Percentiles rank a stretch among this genome's conserved stretches.
phyloP scores from a whole-genome alignment of 305 asterid genomes.

The Fraxinus greggii region DNA sequence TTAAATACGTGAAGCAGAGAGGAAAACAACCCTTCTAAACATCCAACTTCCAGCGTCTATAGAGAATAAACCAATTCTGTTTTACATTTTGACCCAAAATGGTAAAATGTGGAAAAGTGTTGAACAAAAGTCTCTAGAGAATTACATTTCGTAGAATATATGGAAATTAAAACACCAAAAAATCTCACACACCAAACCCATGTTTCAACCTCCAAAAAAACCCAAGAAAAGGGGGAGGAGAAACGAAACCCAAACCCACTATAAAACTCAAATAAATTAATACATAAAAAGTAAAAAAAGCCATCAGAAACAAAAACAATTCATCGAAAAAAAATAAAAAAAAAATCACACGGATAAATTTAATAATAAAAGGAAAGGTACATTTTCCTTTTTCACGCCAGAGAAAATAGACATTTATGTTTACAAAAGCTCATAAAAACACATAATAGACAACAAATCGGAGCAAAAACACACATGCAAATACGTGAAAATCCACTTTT shows the following conservation, averaged over 20 bases:
- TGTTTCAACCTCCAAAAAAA: conserved; percentile 6
- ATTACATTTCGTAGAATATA: neutral
- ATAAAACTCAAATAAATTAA: neutral
- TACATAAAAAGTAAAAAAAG: neutral
- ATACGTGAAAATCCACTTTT: neutral
- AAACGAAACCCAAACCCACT: conserved; percentile 11
- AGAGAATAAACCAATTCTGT: neutral
- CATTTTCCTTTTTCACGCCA: neutral
- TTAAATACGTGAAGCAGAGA: neutral
- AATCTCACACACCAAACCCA: conserved; percentile 3
- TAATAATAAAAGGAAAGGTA: neutral
- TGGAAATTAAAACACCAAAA: conserved; percentile 8
- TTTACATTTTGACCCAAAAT: neutral
- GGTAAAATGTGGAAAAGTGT: neutral
- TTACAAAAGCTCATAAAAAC: neutral
- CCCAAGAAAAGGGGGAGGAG: neutral
- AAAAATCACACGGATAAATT: neutral
- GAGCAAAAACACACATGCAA: conserved; percentile 6
- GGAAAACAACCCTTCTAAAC: neutral
- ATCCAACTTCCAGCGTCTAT: neutral
- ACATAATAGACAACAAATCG: neutral
- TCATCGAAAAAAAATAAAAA: neutral
- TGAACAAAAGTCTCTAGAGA: neutral
- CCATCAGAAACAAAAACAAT: neutral
- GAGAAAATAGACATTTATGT: neutral